phyloP scores from a whole-genome alignment of 441 rosid species.

The Populus tomentosa region DNA sequence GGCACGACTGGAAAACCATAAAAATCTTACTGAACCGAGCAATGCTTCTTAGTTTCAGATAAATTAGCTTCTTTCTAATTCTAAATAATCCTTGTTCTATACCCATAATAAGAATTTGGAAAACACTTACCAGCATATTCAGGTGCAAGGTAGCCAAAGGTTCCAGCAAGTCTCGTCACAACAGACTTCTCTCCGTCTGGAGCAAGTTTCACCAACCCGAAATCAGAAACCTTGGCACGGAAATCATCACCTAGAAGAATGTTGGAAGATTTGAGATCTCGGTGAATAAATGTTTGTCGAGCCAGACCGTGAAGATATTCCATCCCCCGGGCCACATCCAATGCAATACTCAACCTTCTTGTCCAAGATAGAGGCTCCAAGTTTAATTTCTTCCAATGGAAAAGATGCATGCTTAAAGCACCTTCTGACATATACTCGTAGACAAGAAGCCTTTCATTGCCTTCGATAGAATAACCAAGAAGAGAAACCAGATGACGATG shows the following conservation, averaged over 20 bases:
- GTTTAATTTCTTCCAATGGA: slow-evolving; percentile 35
- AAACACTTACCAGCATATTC: slow-evolving; percentile 47
- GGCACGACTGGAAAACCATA: not conserved
- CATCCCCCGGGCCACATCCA: slow-evolving; percentile 52
- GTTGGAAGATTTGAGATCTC: slow-evolving; percentile 52
- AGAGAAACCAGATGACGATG: slow-evolving; percentile 49
- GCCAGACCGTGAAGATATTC: slow-evolving; percentile 50
- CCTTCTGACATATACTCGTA: slow-evolving; percentile 50
- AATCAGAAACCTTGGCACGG: slow-evolving; percentile 48
- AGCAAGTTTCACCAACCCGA: slow-evolving; percentile 49
- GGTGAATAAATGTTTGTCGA: slow-evolving; percentile 42
- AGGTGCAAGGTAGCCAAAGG: slow-evolving; percentile 57
- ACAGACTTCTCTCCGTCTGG: slow-evolving; percentile 44
- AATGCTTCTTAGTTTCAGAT: not conserved
- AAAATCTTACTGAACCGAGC: not conserved
- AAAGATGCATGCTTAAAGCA: slow-evolving; percentile 43
- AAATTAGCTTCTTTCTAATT: not conserved
- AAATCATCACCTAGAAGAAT: slow-evolving; percentile 39
- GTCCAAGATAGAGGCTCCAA: slow-evolving; percentile 44
- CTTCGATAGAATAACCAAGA: slow-evolving; percentile 36
- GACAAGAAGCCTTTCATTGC: slow-evolving; percentile 44
- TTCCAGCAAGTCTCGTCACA: slow-evolving; percentile 44
- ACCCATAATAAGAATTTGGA: not conserved
- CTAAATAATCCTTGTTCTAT: not conserved
- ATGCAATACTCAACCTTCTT: slow-evolving; percentile 37